Percentiles rank a stretch among this genome's conserved stretches.
phyloP scores from a whole-genome alignment of 805 yeast genomes.

The Saturnispora mendoncae region DNA sequence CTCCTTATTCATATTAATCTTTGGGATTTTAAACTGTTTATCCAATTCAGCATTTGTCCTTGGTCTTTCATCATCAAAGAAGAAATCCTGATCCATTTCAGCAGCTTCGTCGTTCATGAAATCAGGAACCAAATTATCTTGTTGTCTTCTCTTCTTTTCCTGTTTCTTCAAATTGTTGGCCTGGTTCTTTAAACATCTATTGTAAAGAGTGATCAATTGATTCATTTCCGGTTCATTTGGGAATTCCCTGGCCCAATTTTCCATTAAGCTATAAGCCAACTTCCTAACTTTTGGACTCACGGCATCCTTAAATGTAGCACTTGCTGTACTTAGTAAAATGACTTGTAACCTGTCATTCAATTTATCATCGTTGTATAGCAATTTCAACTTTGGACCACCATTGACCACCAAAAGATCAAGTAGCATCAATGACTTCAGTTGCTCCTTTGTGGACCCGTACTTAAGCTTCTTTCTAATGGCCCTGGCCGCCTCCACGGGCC shows the following conservation, averaged over 20 bases:
- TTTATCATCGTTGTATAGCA: conserved; percentile 58
- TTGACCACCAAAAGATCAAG: conserved; percentile 54
- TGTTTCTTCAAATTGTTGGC: too few species aligned
- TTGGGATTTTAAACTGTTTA: conserved; percentile 52
- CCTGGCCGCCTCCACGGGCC: conserved; percentile 76
- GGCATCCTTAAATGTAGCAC: conserved; percentile 20
- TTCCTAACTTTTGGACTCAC: conserved; percentile 37
- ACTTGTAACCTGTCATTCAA: conserved; percentile 53
- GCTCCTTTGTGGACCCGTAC: conserved; percentile 64
- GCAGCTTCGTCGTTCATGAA: conserved; percentile 51
- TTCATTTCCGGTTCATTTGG: conserved; percentile 39
- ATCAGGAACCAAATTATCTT: conserved; percentile 23
- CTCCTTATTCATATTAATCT: conserved; percentile 58
- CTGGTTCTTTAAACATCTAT: conserved; percentile 13
- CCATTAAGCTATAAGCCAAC: conserved; percentile 41
- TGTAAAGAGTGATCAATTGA: conserved; percentile 40
- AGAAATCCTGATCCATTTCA: conserved; percentile 32
- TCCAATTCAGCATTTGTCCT: conserved; percentile 32
- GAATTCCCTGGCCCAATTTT: conserved; percentile 61
- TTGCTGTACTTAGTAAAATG: conserved; percentile 35
- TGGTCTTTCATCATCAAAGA: conserved; percentile 15
- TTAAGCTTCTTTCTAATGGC: conserved; percentile 84
- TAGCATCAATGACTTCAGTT: conserved; percentile 51
- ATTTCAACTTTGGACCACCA: conserved; percentile 35
- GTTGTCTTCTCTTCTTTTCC: conserved; percentile 1